Evolutionary conservation across 1,284 basidiomycete genomes (phyloP), one percentile per base, ranked within the genome.

Genomic region (Cryptococcus sp.): DNA sequence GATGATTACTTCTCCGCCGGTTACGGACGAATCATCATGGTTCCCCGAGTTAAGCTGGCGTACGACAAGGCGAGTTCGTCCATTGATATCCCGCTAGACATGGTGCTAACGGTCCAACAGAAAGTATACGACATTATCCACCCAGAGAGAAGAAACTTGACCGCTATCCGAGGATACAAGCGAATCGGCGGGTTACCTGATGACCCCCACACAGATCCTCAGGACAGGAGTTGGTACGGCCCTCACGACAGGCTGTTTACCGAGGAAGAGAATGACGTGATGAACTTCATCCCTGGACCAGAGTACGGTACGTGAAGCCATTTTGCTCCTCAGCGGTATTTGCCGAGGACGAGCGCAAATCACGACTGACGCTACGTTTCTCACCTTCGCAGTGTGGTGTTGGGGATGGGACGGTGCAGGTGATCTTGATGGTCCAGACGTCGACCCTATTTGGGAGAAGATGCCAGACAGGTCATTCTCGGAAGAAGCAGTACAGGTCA

Each of bases 321-420:
- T 20, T 20, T 48, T 10, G 10, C 20, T n/a, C 11, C 38, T 19
- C 17, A n/a, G 26, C 37, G 3, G 26, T 34, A 2, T 13, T 34
- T 34, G 29, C 13, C 29, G 3, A 7, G 29, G 29, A 10, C 29
- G 29, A 34, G 29, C 29, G 29, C 29, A 10, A 34, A 34, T 7
- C 29, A 34, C 8, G 3, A 39, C 50, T 51, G 39, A 51, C 38
- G 50, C n/a, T 39, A 59, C 8, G 25, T 51, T 3, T 46, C 34
- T 15, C 22, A n/a, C n/a, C 29, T 34, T 19, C 41, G 17, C 73
- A 93, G 93, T 95, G 8, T 96, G 93, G 93, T 96, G 93, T 75
- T 96, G 93, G 93, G 93, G 93, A 22, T 97, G 93, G 93, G 93
- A 97, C 72, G 93, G 93, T 39, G 93, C 93, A 3, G 93, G 93